A percentile compares a stretch with the other conserved stretches of the same genome.
Evolutionary conservation across 148 eudicot species (phyloP).

Genomic region (Rhododendron mucronatum): DNA sequence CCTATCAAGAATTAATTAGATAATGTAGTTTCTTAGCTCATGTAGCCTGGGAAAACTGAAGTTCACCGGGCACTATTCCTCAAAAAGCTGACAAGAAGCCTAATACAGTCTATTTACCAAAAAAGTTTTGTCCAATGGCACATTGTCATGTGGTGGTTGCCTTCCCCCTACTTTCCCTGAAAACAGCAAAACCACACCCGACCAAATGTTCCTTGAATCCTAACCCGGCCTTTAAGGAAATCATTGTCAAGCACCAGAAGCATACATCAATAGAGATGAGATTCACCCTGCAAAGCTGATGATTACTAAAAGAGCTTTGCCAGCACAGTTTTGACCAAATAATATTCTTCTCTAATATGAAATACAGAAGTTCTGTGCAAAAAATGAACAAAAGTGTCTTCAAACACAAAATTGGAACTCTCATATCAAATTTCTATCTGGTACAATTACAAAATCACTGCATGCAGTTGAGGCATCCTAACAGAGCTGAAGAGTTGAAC

Average conservation of each 20-base stretch:
- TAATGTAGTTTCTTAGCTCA: not conserved
- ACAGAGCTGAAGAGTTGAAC: conserved; percentile 18
- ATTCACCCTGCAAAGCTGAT: not conserved
- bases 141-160: not conserved
- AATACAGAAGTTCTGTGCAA: not conserved
- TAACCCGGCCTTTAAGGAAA: not conserved
- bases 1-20: too few relatives aligned
- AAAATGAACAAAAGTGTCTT: not conserved
- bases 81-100: not conserved
- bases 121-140: not conserved
- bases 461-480: conserved; percentile 35
- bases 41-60: not conserved
- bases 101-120: not conserved
- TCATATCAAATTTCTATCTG: not conserved
- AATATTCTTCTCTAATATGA: not conserved
- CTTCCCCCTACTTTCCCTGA: not conserved
- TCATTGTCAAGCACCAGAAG: not conserved
- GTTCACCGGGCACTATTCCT: not conserved
- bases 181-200: not conserved
- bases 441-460: conserved; percentile 19
- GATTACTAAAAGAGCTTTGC: not conserved
- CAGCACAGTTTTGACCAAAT: not conserved
- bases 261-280: not conserved
- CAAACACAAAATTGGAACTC: not conserved
- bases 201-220: not conserved